Base-by-base conservation (phyloP, 352 stramenopile genomes). In the Aphanomyces invadans region DNA sequence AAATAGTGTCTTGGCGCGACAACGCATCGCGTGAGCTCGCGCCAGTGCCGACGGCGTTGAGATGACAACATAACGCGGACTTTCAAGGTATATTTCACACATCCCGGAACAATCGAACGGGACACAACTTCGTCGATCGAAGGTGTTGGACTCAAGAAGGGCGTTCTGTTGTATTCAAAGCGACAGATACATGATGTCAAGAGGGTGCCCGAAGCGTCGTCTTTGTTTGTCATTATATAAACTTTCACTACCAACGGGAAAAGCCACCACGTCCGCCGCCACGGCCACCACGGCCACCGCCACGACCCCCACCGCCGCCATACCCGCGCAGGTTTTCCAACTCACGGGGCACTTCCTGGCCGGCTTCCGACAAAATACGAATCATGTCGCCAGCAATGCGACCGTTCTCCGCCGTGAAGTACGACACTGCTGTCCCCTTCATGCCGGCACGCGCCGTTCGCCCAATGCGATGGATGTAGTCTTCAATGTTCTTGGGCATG, bases 381-480 rank as follows among this genome's bases (percentile, higher is more conserved):
- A 97, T 77, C 23, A 98, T 72, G 19, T 90, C 84, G 65, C 72
- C 74, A 26, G 87, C 87, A 38, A 97, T 65, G 44, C 82, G 78
- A 15, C 68, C 64, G 65, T 99, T 96, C 21, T 96, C 90, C n/a
- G 76, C 69, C 12, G 90, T 97, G 75, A 98, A 96, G 74, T 98
- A 98, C n/a, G 89, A 96, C 42, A 98, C 82, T 1, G 94, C 86
- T 2, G 79, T 94, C 38, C 95, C 95, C 73, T 96, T 98, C 59
- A 96, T 95, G 17, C 95, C 95, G 49, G 94, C 96, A 79, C 97
- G 94, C n/a, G 95, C 97, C 10, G 97, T 99, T 90, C 97, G 93
- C 70, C 97, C 96, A 67, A 99, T 98, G 66, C 97, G 87, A 73
- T 99, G 96, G 57, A 99, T 95, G 77, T 99, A 99, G 73, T 97